Evolutionary conservation across 140 eudicot species (phyloP).

Genomic region (Senecio squalidus): DNA sequence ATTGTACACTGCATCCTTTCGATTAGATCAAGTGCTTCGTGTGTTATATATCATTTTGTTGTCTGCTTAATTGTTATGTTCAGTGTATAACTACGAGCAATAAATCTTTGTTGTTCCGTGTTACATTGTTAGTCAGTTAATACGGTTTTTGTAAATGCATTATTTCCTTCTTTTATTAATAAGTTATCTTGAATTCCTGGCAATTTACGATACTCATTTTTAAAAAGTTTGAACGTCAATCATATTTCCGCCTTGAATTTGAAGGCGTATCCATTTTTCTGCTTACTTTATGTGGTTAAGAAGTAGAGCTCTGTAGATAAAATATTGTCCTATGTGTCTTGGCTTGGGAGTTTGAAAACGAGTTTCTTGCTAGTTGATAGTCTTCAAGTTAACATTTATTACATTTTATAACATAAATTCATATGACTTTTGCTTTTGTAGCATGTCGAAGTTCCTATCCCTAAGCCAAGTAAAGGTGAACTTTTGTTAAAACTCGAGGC

Average conservation of each 20-base stretch:
- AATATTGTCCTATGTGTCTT: neutral
- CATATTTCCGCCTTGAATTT: neutral
- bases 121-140: too few species aligned
- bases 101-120: too few species aligned
- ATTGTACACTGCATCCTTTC: neutral
- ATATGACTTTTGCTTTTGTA: conserved; percentile 22
- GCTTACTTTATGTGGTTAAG: neutral
- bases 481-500: conserved; percentile 67
- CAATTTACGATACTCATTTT: too few species aligned
- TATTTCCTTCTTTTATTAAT: too few species aligned
- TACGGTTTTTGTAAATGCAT: too few species aligned
- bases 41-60: neutral
- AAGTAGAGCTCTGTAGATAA: neutral
- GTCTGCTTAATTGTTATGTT: too few species aligned
- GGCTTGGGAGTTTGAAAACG: neutral
- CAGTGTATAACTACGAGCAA: too few species aligned
- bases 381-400: neutral
- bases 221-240: too few species aligned
- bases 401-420: neutral
- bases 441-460: conserved; percentile 77
- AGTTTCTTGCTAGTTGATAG: neutral
- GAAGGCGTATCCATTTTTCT: neutral
- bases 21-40: neutral
- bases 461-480: conserved; percentile 58
- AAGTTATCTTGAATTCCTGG: too few species aligned